Evolutionary conservation across 2,329 filamentous ascomycete genomes (phyloP).

Genomic region (Lasiodiplodia gonubiensis): DNA sequence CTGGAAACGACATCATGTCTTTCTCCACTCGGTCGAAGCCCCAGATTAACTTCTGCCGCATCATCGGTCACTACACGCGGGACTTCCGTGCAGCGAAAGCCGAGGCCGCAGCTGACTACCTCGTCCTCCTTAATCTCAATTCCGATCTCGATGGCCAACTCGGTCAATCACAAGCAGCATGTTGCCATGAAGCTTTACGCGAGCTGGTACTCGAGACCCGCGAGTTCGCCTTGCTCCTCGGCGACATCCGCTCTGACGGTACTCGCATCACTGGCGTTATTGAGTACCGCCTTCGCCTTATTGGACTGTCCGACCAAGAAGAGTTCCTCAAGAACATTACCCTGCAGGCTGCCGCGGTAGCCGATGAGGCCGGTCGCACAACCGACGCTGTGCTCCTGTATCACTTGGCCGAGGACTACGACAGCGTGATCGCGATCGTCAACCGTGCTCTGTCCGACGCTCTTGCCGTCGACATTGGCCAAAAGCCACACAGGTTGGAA

Average conservation of each 20-base stretch:
- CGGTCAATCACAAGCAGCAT: constrained; percentile 75
- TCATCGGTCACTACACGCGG: constrained; percentile 92
- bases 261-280: constrained; percentile 84
- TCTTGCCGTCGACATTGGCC: constrained; percentile 82
- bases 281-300: constrained; percentile 80
- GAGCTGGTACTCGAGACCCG: constrained; percentile 96
- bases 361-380: constrained; percentile 90
- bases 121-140: constrained; percentile 90
- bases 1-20: constrained; percentile 66
- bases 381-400: constrained; percentile 95
- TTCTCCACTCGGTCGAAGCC: constrained; percentile 72
- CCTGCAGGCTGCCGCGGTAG: constrained; percentile 86
- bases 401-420: constrained; percentile 92
- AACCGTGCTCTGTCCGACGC: constrained; percentile 90
- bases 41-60: constrained; percentile 92
- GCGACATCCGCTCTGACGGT: constrained; percentile 87
- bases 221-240: constrained; percentile 91
- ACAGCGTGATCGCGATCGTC: constrained; percentile 88
- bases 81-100: constrained; percentile 93
- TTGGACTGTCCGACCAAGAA: constrained; percentile 77
- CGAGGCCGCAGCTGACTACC: constrained; percentile 89
- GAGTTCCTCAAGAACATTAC: constrained; percentile 94
- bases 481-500: constrained; percentile 77
- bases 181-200: constrained; percentile 91
- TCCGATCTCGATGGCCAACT: constrained; percentile 76